These are phyloP conservation scores for Antrodiella citrinella DNA, from an alignment of 768 basidiomycete genomes.

Conservation along the genomic window DNA sequence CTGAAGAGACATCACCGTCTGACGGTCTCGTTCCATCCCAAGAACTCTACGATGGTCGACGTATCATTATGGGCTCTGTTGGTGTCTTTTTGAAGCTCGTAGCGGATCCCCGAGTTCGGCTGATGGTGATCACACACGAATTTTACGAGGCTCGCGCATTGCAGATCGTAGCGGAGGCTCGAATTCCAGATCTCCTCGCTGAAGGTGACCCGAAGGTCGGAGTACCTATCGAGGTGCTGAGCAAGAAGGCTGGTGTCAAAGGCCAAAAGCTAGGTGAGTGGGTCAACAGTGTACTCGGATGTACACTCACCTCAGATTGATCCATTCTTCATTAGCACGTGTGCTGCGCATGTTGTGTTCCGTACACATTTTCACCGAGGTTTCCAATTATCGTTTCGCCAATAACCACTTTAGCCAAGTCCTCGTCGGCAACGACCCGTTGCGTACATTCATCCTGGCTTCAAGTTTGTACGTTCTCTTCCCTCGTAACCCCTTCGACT, in stretches of 20 bases:
- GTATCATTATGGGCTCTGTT: not conserved
- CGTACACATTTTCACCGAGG: not conserved
- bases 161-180: slow-evolving; percentile 1
- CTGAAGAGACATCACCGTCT: not conserved
- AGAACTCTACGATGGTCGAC: slow-evolving; percentile 1
- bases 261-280: slow-evolving; percentile 1
- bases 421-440: not conserved
- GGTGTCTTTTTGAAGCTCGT: slow-evolving; percentile 1
- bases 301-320: not conserved
- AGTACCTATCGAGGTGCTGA: not conserved
- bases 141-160: slow-evolving; percentile 4
- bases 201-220: not conserved
- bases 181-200: slow-evolving; percentile 5
- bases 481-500: too few relatives aligned
- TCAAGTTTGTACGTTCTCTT: not conserved
- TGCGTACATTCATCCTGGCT: not conserved
- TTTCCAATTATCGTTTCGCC: not conserved
- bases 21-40: not conserved
- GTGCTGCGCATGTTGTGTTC: not conserved
- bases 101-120: not conserved
- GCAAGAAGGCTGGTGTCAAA: not conserved
- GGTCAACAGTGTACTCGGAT: too few relatives aligned
- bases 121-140: not conserved
- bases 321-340: not conserved
- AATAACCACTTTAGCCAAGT: slow-evolving; percentile 1